phyloP scores from a whole-genome alignment of 2,329 filamentous ascomycete genomes.

The Aspergillus neotritici region DNA sequence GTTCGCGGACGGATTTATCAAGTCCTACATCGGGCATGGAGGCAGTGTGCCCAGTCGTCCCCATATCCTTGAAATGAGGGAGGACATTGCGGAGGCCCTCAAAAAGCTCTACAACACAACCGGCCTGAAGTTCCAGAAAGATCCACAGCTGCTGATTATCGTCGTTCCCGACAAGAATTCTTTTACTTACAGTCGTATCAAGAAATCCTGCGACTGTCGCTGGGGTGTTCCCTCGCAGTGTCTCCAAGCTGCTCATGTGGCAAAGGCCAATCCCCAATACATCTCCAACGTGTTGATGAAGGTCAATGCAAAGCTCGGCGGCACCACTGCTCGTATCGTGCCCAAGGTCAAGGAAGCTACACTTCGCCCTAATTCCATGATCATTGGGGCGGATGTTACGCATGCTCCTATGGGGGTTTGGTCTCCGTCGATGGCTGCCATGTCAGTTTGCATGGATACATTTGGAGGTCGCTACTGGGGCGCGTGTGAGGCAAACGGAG shows the following conservation, averaged over 20 bases:
- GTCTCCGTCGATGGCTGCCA: conserved; percentile 73
- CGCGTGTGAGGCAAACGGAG: conserved; percentile 74
- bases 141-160: conserved; percentile 74
- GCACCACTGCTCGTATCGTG: conserved; percentile 59
- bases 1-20: conserved; percentile 58
- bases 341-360: conserved; percentile 37
- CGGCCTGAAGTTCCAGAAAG: conserved; percentile 48
- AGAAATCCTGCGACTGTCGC: conserved; percentile 81
- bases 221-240: conserved; percentile 81
- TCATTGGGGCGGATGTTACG: conserved; percentile 87
- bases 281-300: conserved; percentile 95
- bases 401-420: conserved; percentile 66
- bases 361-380: conserved; percentile 56
- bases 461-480: conserved; percentile 71
- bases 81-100: conserved; percentile 51
- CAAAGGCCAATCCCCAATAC: conserved; percentile 70
- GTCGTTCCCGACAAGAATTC: conserved; percentile 67
- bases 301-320: conserved; percentile 91
- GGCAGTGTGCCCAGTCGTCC: conserved; percentile 49
- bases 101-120: conserved; percentile 52
- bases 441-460: conserved; percentile 74
- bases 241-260: conserved; percentile 64
- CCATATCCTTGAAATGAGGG: conserved; percentile 36
- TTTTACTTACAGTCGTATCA: conserved; percentile 73
- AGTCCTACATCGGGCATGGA: conserved; percentile 57